Percentiles rank a stretch among this genome's conserved stretches.
Conservation (phyloP, 257 asterid species). For the Nicotiana tabacum region DNA sequence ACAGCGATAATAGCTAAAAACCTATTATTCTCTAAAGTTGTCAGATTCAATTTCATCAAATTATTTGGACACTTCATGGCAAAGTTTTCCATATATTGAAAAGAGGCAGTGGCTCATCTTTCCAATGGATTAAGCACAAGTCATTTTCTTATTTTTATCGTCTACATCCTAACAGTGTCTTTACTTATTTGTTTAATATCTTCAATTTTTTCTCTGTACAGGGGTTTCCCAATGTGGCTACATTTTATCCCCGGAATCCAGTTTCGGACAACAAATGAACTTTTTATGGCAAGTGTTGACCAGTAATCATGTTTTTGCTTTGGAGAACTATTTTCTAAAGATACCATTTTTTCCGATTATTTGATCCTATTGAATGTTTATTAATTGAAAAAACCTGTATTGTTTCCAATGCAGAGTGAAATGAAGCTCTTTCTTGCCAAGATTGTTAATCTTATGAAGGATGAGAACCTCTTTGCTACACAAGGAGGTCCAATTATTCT, state of each 20-base stretch:
- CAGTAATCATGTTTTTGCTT: background rate
- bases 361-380: background rate
- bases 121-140: background rate
- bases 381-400: slow-evolving; percentile 11
- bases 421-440: slow-evolving; percentile 68
- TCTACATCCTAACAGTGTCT: background rate
- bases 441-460: slow-evolving; percentile 71
- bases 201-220: slow-evolving; percentile 19
- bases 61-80: background rate
- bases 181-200: background rate
- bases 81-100: background rate
- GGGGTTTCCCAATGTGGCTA: slow-evolving; percentile 86
- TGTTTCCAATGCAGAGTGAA: slow-evolving; percentile 48
- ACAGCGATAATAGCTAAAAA: background rate
- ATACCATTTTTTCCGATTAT: background rate
- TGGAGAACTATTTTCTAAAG: background rate
- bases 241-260: slow-evolving; percentile 76
- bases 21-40: background rate
- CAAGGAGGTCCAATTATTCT: slow-evolving; percentile 89
- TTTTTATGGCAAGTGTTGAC: slow-evolving; percentile 40
- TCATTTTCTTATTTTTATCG: background rate
- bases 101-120: background rate
- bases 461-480: slow-evolving; percentile 66
- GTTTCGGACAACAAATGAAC: slow-evolving; percentile 54
- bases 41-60: background rate